Base-by-base conservation (phyloP, 75 land plant genomes). In the Larix kaempferi region DNA sequence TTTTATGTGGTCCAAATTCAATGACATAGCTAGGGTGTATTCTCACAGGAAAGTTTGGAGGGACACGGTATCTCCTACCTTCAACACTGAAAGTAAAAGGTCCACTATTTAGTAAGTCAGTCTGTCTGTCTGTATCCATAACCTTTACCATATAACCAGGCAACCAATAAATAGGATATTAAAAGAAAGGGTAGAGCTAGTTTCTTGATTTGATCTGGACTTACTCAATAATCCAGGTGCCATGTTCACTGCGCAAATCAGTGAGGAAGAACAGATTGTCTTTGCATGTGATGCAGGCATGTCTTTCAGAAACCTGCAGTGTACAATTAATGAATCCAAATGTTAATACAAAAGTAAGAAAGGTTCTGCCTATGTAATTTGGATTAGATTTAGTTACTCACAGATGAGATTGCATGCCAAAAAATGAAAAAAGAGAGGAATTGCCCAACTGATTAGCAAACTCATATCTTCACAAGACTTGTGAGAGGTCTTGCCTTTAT, bases 211-310 rank as follows among this genome's bases (percentile, higher is more conserved):
- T 49, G 12, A 49, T 49, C 54, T 49, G 54, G 1, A 87, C 92
- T 78, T 88, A 94, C 97, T 90, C 90, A 5, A 87, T 86, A 19
- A 95, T 86, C 91, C 88, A 95, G 61, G 96, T 95, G 2, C 96
- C 98, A 78, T 86, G 79, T 66, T 87, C 76, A 71, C 98, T 95
- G 10, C 65, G 76, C 74, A 95, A 71, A 80, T 95, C 98, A 66
- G 91, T 95, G 56, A 95, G 23, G 75, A 80, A 89, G 76, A 91
- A 88, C 5, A 85, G 88, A 23, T 89, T 91, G 55, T 95, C 87
- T 29, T 83, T 82, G 84, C 76, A 93, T 57, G 25, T 80, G 25
- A 95, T 90, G 8, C 82, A 84, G 25, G 92, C 98, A 86, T 95
- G 98, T 63, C 61, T 81, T 74, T 84, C 81, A 0, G 92, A 83